A percentile compares a stretch with the other conserved stretches of the same genome.
phyloP scores from a whole-genome alignment of 2,329 filamentous ascomycete species.

The Biscogniauxia marginata region DNA sequence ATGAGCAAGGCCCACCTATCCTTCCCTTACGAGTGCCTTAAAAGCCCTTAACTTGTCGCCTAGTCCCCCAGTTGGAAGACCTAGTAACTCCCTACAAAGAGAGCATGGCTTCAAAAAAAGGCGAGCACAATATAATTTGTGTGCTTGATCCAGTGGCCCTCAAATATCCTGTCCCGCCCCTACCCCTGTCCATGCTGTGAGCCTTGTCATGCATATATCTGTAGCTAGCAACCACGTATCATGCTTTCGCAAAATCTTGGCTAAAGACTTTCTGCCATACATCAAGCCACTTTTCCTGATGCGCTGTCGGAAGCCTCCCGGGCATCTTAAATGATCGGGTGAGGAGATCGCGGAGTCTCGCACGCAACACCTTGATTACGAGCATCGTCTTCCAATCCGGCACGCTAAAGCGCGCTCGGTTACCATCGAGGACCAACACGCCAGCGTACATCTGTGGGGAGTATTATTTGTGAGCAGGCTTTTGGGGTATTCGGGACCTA shows the following conservation, averaged over 20 bases:
- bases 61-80: too few species aligned
- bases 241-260: slow-evolving; percentile 37
- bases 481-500: neutral
- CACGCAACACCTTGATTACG: slow-evolving; percentile 78
- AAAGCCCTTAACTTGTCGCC: too few species aligned
- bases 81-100: neutral
- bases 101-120: neutral
- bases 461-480: slow-evolving; percentile 11
- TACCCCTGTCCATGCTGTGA: neutral
- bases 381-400: slow-evolving; percentile 89
- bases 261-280: slow-evolving; percentile 71
- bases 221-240: neutral
- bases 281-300: slow-evolving; percentile 72
- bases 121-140: neutral
- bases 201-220: too few species aligned
- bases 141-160: neutral
- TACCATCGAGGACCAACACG: slow-evolving; percentile 82
- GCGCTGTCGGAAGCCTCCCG: slow-evolving; percentile 59
- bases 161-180: neutral
- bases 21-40: too few species aligned
- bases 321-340: slow-evolving; percentile 68
- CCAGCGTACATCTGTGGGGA: slow-evolving; percentile 76
- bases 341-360: slow-evolving; percentile 72
- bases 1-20: too few species aligned
- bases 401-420: slow-evolving; percentile 78